Base-by-base conservation (phyloP, 352 stramenopile species). In the Pythium diclinum region DNA sequence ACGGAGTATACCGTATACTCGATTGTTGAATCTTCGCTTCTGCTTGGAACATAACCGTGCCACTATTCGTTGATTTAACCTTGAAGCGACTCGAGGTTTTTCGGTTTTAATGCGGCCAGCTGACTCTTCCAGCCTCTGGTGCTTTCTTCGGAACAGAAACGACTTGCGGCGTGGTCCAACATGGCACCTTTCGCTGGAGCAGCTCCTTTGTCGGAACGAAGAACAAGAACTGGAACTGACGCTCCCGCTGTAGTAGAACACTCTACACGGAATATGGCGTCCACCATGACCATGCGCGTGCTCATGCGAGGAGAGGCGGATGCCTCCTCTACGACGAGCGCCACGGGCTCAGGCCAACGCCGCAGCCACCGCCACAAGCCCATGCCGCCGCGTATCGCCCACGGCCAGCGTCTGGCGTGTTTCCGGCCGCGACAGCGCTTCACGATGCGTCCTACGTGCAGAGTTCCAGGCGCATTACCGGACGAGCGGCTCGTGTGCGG, bases 341-440 rank as follows among this genome's bases (percentile, higher is more conserved):
- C 9, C 40, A 6, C 40, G 17, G 40, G 5, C 17, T 4, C 40
- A 23, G 8, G 16, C 16, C 16, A 6, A 47, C 44, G 44, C 44
- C 17, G 17, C 17, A 30, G 17, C 17, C 44, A 21, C 8, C n/a
- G 44, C n/a, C 10, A 14, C 5, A 51, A 30, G 7, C 44, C 44
- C 44, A 30, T 11, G 19, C n/a, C n/a, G 2, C 44, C n/a, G 17
- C 44, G 17, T 10, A 19, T 51, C 0, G 28, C 25, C 17, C 83
- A 92, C 49, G 83, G 83, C 6, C 59, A 65, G 42, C 76, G 81
- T 1, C 71, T 92, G 34, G 68, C 76, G 33, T 92, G 83, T 59
- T 92, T 90, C 68, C 81, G 81, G 0, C 76, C 83, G 14, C 76
- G 67, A n/a, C 71, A 78, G 52, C 81, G 83, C 19, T 92, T 88